Evolutionary conservation across 345 rosid genomes (phyloP).

Genomic region (Eutrema japonicum): DNA sequence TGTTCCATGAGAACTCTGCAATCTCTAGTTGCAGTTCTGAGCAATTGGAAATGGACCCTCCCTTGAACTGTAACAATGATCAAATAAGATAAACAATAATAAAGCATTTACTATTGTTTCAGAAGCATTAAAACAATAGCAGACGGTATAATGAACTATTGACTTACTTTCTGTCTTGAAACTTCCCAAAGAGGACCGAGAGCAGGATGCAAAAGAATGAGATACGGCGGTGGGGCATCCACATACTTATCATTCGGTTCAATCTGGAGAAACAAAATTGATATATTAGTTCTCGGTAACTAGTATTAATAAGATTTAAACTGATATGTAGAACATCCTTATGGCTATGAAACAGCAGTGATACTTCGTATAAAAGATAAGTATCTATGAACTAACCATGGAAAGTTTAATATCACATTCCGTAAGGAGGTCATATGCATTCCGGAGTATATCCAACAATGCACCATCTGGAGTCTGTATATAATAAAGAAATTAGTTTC

Average conservation of each 20-base stretch:
- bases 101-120: neutral
- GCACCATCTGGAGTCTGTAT: conserved; percentile 98
- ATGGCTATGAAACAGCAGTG: conserved; percentile 1
- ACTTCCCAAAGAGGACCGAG: conserved; percentile 98
- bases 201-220: conserved; percentile 90
- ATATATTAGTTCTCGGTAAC: conserved; percentile 7
- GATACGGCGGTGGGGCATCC: conserved; percentile 78
- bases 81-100: conserved; percentile 6
- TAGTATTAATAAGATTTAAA: neutral
- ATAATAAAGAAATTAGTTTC: neutral
- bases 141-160: conserved; percentile 11
- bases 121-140: conserved; percentile 5
- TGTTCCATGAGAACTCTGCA: conserved; percentile 89
- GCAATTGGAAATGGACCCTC: conserved; percentile 75
- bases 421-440: conserved; percentile 84
- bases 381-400: conserved; percentile 53
- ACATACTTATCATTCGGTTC: conserved; percentile 68
- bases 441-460: conserved; percentile 77
- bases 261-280: conserved; percentile 49
- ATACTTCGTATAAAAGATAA: neutral
- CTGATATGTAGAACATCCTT: conserved; percentile 14
- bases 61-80: conserved; percentile 57
- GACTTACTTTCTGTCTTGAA: conserved; percentile 73
- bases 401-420: conserved; percentile 72
- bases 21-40: conserved; percentile 89